Evolutionary conservation across 2,329 filamentous ascomycete genomes (phyloP).

Genomic region (Aspergillus fructus): DNA sequence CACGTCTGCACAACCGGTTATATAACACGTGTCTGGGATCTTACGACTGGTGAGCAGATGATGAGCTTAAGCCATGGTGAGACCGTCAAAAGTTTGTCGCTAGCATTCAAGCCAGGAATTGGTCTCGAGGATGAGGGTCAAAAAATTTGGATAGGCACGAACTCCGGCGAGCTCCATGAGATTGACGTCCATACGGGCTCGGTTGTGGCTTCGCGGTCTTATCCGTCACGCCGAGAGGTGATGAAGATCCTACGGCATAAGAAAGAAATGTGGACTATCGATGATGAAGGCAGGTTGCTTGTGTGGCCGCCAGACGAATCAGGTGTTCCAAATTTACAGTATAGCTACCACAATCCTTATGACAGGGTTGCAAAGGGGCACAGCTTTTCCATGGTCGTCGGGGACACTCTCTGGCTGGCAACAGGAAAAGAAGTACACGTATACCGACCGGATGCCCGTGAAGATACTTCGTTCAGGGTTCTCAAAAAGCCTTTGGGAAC

Average conservation of each 20-base stretch:
- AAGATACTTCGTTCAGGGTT: conserved; percentile 71
- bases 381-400: conserved; percentile 85
- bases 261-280: conserved; percentile 90
- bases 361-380: conserved; percentile 79
- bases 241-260: conserved; percentile 81
- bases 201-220: conserved; percentile 67
- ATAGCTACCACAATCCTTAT: conserved; percentile 64
- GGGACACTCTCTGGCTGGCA: conserved; percentile 82
- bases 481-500: conserved; percentile 69
- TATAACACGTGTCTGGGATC: conserved; percentile 83
- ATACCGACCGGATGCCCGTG: conserved; percentile 70
- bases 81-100: conserved; percentile 74
- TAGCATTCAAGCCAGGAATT: conserved; percentile 80
- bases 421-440: conserved; percentile 83
- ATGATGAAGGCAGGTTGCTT: conserved; percentile 81
- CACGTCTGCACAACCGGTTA: conserved; percentile 84
- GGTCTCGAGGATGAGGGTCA: conserved; percentile 78
- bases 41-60: conserved; percentile 75
- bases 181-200: conserved; percentile 75
- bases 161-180: conserved; percentile 82
- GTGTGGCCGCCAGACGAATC: conserved; percentile 80
- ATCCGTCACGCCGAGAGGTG: conserved; percentile 77
- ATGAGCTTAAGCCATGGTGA: conserved; percentile 83
- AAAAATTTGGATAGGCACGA: conserved; percentile 86
- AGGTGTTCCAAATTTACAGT: conserved; percentile 71